Evolutionary conservation across 2,329 filamentous ascomycete genomes (phyloP).

Genomic region (Raffaelea deltoideospora): DNA sequence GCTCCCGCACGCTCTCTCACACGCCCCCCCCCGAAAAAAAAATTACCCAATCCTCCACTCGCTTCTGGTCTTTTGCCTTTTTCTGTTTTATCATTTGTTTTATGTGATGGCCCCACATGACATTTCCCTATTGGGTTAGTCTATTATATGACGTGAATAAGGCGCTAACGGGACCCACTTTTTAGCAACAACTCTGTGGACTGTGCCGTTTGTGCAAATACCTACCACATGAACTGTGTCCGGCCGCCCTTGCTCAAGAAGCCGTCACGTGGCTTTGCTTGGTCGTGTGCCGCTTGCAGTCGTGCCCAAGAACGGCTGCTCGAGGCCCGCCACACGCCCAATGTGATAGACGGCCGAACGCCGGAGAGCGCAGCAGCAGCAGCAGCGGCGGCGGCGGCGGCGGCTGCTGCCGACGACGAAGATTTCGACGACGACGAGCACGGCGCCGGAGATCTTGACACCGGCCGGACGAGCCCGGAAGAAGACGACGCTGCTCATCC

Average conservation of each 20-base stretch:
- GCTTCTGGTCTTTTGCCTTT: neutral
- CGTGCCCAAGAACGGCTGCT: slow-evolving; percentile 87
- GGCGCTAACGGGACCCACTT: slow-evolving; percentile 9
- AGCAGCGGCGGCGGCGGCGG: slow-evolving; percentile 18
- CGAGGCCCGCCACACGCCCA: slow-evolving; percentile 77
- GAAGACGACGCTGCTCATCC: slow-evolving; percentile 40
- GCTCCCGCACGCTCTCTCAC: neutral
- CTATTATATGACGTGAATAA: slow-evolving; percentile 4
- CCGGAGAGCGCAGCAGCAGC: slow-evolving; percentile 14
- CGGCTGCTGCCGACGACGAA: slow-evolving; percentile 49
- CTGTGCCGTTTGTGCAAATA: slow-evolving; percentile 86
- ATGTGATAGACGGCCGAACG: slow-evolving; percentile 51
- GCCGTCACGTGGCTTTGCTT: slow-evolving; percentile 91
- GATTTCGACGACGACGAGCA: slow-evolving; percentile 66
- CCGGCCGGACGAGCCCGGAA: slow-evolving; percentile 49
- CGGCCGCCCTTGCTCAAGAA: slow-evolving; percentile 86
- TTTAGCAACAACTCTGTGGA: slow-evolving; percentile 83
- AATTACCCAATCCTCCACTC: too few relatives aligned
- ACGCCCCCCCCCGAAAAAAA: too few relatives aligned
- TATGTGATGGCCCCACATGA: slow-evolving; percentile 5
- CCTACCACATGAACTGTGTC: slow-evolving; percentile 98
- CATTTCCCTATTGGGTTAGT: slow-evolving; percentile 7
- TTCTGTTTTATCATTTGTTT: slow-evolving; percentile 7
- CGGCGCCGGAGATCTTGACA: slow-evolving; percentile 36
- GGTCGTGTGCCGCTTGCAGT: slow-evolving; percentile 93